Conservation (phyloP, 768 basidiomycete genomes). For the Cyclocybe cylindracea region DNA sequence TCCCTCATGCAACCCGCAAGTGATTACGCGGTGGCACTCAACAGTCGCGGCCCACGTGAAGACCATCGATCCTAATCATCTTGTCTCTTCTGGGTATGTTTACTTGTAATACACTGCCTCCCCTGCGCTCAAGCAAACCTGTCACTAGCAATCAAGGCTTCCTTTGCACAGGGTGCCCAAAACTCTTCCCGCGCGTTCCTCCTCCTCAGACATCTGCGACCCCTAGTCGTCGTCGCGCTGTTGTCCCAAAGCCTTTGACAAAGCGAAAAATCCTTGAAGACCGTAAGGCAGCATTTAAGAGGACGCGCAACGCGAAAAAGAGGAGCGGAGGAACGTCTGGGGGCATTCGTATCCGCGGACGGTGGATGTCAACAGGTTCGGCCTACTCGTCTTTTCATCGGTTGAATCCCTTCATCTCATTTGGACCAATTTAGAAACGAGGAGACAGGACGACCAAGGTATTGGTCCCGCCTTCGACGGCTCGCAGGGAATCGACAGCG, state of each 20-base stretch:
- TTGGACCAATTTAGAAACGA: slow-evolving; percentile 37
- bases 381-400: background rate
- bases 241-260: slow-evolving; percentile 41
- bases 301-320: slow-evolving; percentile 36
- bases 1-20: slow-evolving; percentile 45
- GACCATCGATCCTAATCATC: slow-evolving; percentile 59
- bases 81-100: slow-evolving; percentile 61
- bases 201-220: slow-evolving; percentile 41
- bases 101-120: background rate
- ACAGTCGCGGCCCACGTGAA: slow-evolving; percentile 45
- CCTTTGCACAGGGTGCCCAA: slow-evolving; percentile 56
- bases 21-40: slow-evolving; percentile 59
- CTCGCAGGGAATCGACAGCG: slow-evolving; percentile 64
- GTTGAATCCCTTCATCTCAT: slow-evolving; percentile 1
- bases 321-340: slow-evolving; percentile 30
- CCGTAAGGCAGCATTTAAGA: slow-evolving; percentile 49
- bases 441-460: slow-evolving; percentile 42
- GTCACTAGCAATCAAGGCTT: slow-evolving; percentile 52
- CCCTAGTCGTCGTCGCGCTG: slow-evolving; percentile 38
- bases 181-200: slow-evolving; percentile 46
- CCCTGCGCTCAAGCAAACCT: background rate
- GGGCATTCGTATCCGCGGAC: slow-evolving; percentile 56
- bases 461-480: slow-evolving; percentile 61
- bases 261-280: slow-evolving; percentile 47
- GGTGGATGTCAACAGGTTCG: slow-evolving; percentile 59